These are phyloP conservation scores for Tuber melanosporum DNA, from an alignment of 495 filamentous ascomycete species.

Conservation along the genomic window DNA sequence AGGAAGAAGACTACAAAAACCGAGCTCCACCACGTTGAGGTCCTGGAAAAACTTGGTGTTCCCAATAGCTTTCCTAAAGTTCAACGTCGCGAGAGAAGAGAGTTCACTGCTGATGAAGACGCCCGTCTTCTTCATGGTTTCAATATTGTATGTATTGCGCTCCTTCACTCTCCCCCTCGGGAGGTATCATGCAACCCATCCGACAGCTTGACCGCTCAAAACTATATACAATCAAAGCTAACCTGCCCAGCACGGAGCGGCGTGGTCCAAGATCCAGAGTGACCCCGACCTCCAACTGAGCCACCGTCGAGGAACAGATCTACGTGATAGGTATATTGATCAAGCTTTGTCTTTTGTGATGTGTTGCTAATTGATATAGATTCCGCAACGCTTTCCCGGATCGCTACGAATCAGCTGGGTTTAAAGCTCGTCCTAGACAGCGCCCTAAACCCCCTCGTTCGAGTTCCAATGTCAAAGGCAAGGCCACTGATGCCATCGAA, in stretches of 20 bases:
- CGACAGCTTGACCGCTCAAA: not conserved
- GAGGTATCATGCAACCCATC: not conserved
- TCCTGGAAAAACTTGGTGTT: conserved; percentile 39
- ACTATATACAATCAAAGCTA: conserved; percentile 8
- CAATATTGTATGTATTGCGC: conserved; percentile 30
- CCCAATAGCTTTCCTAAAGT: conserved; percentile 35
- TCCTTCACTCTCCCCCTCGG: not conserved
- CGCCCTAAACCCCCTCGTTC: conserved; percentile 37
- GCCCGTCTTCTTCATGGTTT: conserved; percentile 38
- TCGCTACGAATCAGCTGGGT: conserved; percentile 39
- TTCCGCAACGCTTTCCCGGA: conserved; percentile 42
- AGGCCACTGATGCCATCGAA: conserved; percentile 20
- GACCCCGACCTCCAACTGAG: conserved; percentile 33
- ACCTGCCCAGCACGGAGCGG: conserved; percentile 36
- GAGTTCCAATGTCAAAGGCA: conserved; percentile 18
- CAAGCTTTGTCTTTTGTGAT: conserved; percentile 15
- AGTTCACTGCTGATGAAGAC: conserved; percentile 41
- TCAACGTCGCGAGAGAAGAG: conserved; percentile 38
- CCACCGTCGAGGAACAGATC: conserved; percentile 42
- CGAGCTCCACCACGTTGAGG: conserved; percentile 39
- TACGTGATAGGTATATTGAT: conserved; percentile 39
- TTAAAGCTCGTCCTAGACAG: conserved; percentile 41
- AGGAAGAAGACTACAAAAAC: conserved; percentile 38
- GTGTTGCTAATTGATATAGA: conserved; percentile 24
- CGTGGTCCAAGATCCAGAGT: conserved; percentile 42